A percentile compares a stretch with the other conserved stretches of the same genome.
These are phyloP conservation scores for Fusarium marasasianum DNA, from an alignment of 2,329 filamentous ascomycete genomes.

Conservation along the genomic window DNA sequence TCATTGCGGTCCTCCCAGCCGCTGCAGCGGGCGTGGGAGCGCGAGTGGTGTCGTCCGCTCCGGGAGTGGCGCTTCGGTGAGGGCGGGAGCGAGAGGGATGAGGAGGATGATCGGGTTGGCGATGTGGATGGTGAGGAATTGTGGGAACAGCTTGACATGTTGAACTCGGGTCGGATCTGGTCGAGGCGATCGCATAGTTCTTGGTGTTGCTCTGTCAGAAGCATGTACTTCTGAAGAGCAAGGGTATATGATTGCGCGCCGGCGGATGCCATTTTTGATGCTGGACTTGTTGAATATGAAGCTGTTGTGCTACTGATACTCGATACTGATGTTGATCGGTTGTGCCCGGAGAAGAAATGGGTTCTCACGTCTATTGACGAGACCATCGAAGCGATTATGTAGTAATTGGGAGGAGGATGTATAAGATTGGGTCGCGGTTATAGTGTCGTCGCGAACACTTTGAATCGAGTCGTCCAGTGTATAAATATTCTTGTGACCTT, in stretches of 20 bases:
- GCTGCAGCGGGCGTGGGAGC: constrained; percentile 46
- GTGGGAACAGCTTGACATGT: constrained; percentile 47
- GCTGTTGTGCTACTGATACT: constrained; percentile 14
- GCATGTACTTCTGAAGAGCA: constrained; percentile 63
- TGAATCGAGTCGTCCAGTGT: not conserved
- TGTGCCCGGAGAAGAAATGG: constrained; percentile 40
- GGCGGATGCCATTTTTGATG: constrained; percentile 43
- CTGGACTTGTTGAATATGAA: constrained; percentile 1
- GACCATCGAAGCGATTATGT: constrained; percentile 46
- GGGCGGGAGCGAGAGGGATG: constrained; percentile 61
- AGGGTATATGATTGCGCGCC: constrained; percentile 52
- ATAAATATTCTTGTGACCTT: constrained; percentile 11
- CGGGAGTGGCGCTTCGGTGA: constrained; percentile 56
- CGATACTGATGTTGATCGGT: constrained; percentile 37
- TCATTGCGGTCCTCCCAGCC: constrained; percentile 47
- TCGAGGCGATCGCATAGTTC: constrained; percentile 62
- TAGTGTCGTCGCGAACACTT: constrained; percentile 19
- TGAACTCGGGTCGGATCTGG: constrained; percentile 57
- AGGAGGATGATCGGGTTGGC: constrained; percentile 61
- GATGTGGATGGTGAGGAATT: constrained; percentile 67
- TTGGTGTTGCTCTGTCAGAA: constrained; percentile 64
- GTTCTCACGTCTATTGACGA: constrained; percentile 45
- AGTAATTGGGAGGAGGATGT: constrained; percentile 3
- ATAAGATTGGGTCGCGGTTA: constrained; percentile 2
- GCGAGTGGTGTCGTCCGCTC: constrained; percentile 42